These are phyloP conservation scores for Mycosphaerella sp. DNA, from an alignment of 2,329 filamentous ascomycete species.

Conservation along the genomic window DNA sequence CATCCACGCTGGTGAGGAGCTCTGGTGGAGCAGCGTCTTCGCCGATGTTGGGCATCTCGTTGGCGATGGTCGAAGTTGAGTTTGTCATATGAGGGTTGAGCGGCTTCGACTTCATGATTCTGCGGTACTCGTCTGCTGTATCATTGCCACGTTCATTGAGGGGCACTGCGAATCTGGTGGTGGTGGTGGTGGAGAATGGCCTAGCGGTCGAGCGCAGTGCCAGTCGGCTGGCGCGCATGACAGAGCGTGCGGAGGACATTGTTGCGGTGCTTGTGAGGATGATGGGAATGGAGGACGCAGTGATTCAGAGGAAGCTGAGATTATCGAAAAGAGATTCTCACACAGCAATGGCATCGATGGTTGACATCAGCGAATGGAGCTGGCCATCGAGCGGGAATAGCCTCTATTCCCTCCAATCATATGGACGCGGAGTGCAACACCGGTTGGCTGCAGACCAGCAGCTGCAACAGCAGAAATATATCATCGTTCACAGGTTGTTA, in stretches of 20 bases:
- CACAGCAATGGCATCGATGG: conserved; percentile 5
- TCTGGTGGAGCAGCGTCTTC: conserved; percentile 54
- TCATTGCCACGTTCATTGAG: conserved; percentile 49
- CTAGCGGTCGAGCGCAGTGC: conserved; percentile 32
- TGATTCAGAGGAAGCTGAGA: not conserved
- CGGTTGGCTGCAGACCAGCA: too few species aligned
- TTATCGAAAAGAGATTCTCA: not conserved
- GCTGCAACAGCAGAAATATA: too few species aligned
- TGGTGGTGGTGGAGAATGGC: conserved; percentile 36
- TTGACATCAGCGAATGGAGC: conserved; percentile 8
- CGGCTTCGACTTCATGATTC: conserved; percentile 52
- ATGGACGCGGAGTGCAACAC: too few species aligned
- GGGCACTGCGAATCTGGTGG: conserved; percentile 34
- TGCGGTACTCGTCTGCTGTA: conserved; percentile 50
- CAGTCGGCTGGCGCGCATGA: conserved; percentile 43
- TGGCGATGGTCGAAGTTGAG: conserved; percentile 57
- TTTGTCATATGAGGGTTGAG: conserved; percentile 59
- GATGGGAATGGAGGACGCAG: not conserved
- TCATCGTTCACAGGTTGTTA: too few species aligned
- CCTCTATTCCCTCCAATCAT: not conserved
- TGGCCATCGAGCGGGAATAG: not conserved
- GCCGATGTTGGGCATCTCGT: conserved; percentile 57
- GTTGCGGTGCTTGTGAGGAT: not conserved
- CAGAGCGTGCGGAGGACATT: conserved; percentile 46
- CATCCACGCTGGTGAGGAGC: conserved; percentile 52